These are phyloP conservation scores for Phytopythium delawarense DNA, from an alignment of 352 stramenopile genomes.

Conservation along the genomic window DNA sequence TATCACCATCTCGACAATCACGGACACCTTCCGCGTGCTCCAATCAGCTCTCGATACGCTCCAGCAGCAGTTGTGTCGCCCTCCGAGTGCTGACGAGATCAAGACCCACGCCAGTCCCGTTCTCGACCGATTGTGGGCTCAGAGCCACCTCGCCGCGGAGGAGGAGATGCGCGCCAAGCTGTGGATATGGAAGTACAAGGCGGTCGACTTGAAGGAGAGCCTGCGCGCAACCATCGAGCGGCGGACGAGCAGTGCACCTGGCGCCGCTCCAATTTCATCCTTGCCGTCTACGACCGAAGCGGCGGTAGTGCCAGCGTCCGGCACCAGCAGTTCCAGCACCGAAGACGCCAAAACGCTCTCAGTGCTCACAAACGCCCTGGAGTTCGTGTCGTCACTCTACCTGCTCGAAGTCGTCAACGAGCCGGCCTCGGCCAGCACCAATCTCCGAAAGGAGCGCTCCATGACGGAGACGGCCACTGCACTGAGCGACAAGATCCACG, in stretches of 20 bases:
- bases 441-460: slow-evolving; percentile 6
- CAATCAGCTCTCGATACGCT: slow-evolving; percentile 11
- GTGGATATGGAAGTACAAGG: slow-evolving; percentile 32
- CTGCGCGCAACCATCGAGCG: slow-evolving; percentile 12
- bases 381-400: slow-evolving; percentile 33
- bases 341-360: slow-evolving; percentile 5
- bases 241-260: not conserved
- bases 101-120: slow-evolving; percentile 5
- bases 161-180: slow-evolving; percentile 26
- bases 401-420: slow-evolving; percentile 19
- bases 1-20: not conserved
- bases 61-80: slow-evolving; percentile 7
- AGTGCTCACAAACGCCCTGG: slow-evolving; percentile 16
- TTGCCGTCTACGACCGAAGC: not conserved
- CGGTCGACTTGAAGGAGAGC: slow-evolving; percentile 17
- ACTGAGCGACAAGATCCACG: slow-evolving; percentile 11
- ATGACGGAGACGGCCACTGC: slow-evolving; percentile 9
- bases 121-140: slow-evolving; percentile 20
- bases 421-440: not conserved
- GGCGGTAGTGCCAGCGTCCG: not conserved
- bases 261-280: not conserved
- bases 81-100: not conserved
- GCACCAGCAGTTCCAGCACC: not conserved
- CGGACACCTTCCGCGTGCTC: slow-evolving; percentile 13
- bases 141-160: slow-evolving; percentile 13